phyloP scores from a whole-genome alignment of 2,329 filamentous ascomycete genomes.

The Aspergillus fijiensis region DNA sequence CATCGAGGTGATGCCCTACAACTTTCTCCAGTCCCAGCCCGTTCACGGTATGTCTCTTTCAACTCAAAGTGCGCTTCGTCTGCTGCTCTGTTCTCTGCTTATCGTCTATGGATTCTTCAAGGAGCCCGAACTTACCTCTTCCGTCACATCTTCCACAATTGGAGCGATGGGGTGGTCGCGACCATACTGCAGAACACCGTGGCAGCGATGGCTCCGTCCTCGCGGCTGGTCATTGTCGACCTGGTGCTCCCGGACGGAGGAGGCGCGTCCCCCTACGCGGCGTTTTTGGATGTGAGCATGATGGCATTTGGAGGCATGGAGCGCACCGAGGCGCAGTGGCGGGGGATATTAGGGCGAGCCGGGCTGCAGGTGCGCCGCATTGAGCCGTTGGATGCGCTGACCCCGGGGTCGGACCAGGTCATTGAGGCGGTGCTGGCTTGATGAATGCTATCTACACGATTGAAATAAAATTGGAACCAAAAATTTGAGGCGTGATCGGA shows the following conservation, averaged over 20 bases:
- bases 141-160: constrained; percentile 2
- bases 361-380: too few species aligned
- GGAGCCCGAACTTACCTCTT: constrained; percentile 3
- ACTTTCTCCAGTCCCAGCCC: constrained; percentile 1
- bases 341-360: too few species aligned
- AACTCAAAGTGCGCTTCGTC: background rate
- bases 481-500: too few species aligned
- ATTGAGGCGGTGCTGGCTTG: too few species aligned
- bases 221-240: background rate
- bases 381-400: too few species aligned
- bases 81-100: background rate
- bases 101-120: background rate
- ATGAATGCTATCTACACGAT: too few species aligned
- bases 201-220: background rate
- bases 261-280: background rate
- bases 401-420: too few species aligned
- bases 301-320: too few species aligned
- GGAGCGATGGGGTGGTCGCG: background rate
- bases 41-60: background rate
- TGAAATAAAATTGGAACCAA: too few species aligned
- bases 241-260: background rate
- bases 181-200: background rate
- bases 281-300: too few species aligned
- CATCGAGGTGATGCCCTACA: constrained; percentile 1
- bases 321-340: too few species aligned